Evolutionary conservation across 140 eudicot species (phyloP).

Genomic region (Stevia rebaudiana): DNA sequence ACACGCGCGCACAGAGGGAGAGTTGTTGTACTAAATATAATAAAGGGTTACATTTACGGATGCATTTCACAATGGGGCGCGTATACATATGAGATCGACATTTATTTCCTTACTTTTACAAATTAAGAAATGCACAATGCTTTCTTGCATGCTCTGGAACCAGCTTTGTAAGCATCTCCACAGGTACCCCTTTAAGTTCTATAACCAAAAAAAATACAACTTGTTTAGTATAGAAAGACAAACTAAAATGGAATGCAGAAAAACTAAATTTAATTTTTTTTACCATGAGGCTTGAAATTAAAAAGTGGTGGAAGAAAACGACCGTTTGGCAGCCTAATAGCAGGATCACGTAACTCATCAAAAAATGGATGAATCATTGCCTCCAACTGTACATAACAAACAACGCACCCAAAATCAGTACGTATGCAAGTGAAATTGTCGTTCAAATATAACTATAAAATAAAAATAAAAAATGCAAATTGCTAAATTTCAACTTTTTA

Average conservation of each 20-base stretch:
- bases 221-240: neutral
- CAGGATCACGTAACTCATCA: slow-evolving; percentile 87
- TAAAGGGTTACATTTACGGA: slow-evolving; percentile 23
- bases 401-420: neutral
- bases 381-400: slow-evolving; percentile 51
- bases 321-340: slow-evolving; percentile 78
- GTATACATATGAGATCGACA: slow-evolving; percentile 20
- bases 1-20: too few species aligned
- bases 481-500: neutral
- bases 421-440: neutral
- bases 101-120: slow-evolving; percentile 26
- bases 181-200: slow-evolving; percentile 80
- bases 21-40: slow-evolving; percentile 17
- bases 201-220: neutral
- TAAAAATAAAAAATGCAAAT: too few species aligned
- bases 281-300: slow-evolving; percentile 85
- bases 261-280: neutral
- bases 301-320: slow-evolving; percentile 80
- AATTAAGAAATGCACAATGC: slow-evolving; percentile 60
- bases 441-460: neutral
- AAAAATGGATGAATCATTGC: slow-evolving; percentile 73
- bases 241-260: neutral
- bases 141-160: slow-evolving; percentile 88
- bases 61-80: slow-evolving; percentile 10
- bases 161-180: slow-evolving; percentile 59